Conservation (phyloP, 2,329 filamentous ascomycete species). For the Harringtonia aguacate region DNA sequence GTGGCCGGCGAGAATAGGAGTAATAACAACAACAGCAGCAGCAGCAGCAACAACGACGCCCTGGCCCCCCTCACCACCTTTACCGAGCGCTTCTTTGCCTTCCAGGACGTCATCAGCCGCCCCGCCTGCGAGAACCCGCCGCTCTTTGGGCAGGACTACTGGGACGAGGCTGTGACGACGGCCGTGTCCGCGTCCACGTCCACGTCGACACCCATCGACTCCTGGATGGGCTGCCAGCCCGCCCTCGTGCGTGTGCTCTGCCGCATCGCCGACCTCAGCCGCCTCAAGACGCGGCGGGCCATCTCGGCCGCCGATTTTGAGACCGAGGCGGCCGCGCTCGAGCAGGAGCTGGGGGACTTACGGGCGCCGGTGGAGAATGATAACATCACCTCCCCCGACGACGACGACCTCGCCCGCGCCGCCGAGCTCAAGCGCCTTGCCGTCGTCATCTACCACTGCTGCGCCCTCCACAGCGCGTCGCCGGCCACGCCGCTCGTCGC, state of each 20-base stretch:
- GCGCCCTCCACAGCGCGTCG: background rate
- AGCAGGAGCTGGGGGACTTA: background rate
- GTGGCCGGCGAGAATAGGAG: background rate
- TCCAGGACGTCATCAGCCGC: slow-evolving; percentile 3
- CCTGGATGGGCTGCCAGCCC: slow-evolving; percentile 1
- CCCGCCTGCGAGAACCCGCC: slow-evolving; percentile 1
- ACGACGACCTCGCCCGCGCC: background rate
- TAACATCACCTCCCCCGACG: no score
- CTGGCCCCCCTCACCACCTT: background rate
- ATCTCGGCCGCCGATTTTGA: background rate
- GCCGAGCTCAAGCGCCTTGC: slow-evolving; percentile 1
- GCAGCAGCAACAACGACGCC: background rate
- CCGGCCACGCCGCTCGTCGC: background rate
- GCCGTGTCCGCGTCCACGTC: background rate
- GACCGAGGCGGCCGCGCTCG: background rate
- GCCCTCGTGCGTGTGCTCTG: background rate
- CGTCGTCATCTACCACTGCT: slow-evolving; percentile 1
- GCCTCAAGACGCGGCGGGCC: background rate
- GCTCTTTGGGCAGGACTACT: slow-evolving; percentile 1
- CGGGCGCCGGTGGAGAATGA: no score
- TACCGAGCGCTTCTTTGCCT: slow-evolving; percentile 3
- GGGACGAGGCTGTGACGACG: background rate
- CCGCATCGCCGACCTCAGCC: slow-evolving; percentile 1
- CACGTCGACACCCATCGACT: background rate
- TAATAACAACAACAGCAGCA: background rate